These are phyloP conservation scores for Pyrenophora teres DNA, from an alignment of 2,329 filamentous ascomycete genomes.

Conservation along the genomic window DNA sequence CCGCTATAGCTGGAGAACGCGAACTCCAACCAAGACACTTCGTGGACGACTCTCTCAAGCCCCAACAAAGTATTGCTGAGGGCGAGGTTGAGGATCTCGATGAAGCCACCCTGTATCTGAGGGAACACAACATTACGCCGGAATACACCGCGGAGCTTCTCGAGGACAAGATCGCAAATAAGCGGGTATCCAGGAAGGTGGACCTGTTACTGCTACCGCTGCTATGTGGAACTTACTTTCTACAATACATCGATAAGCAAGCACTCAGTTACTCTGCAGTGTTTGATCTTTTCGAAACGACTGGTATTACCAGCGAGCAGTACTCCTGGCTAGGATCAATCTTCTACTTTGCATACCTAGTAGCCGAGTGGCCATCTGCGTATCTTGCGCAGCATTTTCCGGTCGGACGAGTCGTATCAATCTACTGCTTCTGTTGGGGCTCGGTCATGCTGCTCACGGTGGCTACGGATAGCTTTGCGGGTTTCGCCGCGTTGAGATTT, in stretches of 20 bases:
- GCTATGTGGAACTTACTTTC: constrained; percentile 55
- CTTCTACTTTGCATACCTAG: constrained; percentile 56
- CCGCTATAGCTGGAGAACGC: background rate
- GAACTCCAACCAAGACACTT: background rate
- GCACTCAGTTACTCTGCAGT: constrained; percentile 60
- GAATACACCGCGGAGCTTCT: constrained; percentile 53
- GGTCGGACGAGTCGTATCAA: constrained; percentile 40
- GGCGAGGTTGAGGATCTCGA: constrained; percentile 51
- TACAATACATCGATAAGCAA: constrained; percentile 64
- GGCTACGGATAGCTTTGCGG: constrained; percentile 26
- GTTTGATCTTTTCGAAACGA: constrained; percentile 59
- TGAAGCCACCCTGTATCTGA: constrained; percentile 56
- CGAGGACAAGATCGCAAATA: constrained; percentile 47
- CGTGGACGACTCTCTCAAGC: constrained; percentile 1
- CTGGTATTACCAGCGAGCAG: constrained; percentile 53
- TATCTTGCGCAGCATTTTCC: constrained; percentile 40
- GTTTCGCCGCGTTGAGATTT: constrained; percentile 25
- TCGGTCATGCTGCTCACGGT: constrained; percentile 25
- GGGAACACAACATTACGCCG: constrained; percentile 53
- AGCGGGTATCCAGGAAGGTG: constrained; percentile 51
- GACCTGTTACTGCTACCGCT: constrained; percentile 59
- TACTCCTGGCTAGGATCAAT: constrained; percentile 62
- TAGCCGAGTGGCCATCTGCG: constrained; percentile 26
- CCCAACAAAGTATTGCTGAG: background rate
- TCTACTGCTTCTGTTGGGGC: constrained; percentile 24